Conservation (phyloP, 345 rosid genomes). For the Physaria fendleri region DNA sequence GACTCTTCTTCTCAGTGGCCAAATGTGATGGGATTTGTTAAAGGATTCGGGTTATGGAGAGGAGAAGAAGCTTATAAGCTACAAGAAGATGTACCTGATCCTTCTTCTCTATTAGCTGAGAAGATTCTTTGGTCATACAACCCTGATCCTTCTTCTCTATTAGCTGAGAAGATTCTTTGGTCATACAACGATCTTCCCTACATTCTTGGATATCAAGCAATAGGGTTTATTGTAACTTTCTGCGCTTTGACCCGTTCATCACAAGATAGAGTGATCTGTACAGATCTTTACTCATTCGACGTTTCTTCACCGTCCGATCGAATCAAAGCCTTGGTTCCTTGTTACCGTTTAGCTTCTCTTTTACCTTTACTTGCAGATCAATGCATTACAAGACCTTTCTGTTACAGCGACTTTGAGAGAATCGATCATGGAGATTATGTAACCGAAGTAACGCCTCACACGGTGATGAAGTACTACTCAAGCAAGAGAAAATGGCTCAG, state of each 20-base stretch:
- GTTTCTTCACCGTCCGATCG: conserved; percentile 57
- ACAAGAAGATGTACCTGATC: conserved; percentile 57
- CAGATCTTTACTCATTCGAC: conserved; percentile 67
- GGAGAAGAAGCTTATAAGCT: conserved; percentile 74
- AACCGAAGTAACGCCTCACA: conserved; percentile 71
- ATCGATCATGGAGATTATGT: conserved; percentile 31
- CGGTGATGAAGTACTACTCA: conserved; percentile 48
- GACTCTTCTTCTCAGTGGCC: conserved; percentile 60
- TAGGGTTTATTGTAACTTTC: conserved; percentile 66
- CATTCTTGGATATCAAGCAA: conserved; percentile 75
- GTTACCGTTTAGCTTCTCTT: conserved; percentile 73
- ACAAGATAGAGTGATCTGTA: conserved; percentile 55
- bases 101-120: conserved; percentile 58
- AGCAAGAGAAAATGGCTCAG: conserved; percentile 59
- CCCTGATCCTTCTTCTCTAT: conserved; percentile 54
- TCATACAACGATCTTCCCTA: conserved; percentile 82
- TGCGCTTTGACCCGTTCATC: conserved; percentile 63
- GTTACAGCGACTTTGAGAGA: conserved; percentile 77
- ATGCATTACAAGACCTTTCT: conserved; percentile 34
- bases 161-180: conserved; percentile 80
- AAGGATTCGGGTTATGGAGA: conserved; percentile 83
- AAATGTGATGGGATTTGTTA: conserved; percentile 67
- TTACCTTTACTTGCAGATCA: conserved; percentile 68
- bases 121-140: conserved; percentile 91
- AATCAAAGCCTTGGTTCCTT: conserved; percentile 71